Conservation (phyloP, 257 asterid species). For the Mentha longifolia region DNA sequence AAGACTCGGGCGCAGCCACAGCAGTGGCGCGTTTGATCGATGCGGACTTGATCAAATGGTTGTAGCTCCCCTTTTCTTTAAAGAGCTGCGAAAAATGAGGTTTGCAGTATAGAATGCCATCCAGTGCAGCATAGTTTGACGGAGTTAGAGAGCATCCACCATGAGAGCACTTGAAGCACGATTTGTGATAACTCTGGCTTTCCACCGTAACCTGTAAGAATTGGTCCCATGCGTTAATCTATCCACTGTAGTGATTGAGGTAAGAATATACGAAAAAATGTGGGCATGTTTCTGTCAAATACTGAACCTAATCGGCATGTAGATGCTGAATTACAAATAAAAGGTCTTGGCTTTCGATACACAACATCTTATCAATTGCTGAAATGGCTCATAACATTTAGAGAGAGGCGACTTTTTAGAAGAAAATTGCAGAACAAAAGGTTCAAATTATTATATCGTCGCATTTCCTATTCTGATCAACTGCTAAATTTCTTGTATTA, state of each 20-base stretch:
- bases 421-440: not conserved
- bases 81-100: slow-evolving; percentile 95
- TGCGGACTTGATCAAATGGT: slow-evolving; percentile 81
- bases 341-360: slow-evolving; percentile 1
- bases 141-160: slow-evolving; percentile 94
- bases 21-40: slow-evolving; percentile 69
- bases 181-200: slow-evolving; percentile 89
- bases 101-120: slow-evolving; percentile 87
- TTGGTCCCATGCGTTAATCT: not conserved
- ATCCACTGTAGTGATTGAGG: not conserved
- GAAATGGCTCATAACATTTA: too few relatives aligned
- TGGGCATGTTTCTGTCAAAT: not conserved
- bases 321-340: not conserved
- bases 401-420: not conserved
- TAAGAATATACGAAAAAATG: not conserved
- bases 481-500: too few relatives aligned
- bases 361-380: not conserved
- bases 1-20: slow-evolving; percentile 63
- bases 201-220: slow-evolving; percentile 79
- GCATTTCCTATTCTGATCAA: not conserved
- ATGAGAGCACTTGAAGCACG: slow-evolving; percentile 91
- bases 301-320: not conserved
- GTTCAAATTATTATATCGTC: not conserved
- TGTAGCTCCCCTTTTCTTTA: slow-evolving; percentile 96
- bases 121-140: slow-evolving; percentile 88